Conservation (phyloP, 1,284 basidiomycete genomes). For the Porogramme epimiltina region DNA sequence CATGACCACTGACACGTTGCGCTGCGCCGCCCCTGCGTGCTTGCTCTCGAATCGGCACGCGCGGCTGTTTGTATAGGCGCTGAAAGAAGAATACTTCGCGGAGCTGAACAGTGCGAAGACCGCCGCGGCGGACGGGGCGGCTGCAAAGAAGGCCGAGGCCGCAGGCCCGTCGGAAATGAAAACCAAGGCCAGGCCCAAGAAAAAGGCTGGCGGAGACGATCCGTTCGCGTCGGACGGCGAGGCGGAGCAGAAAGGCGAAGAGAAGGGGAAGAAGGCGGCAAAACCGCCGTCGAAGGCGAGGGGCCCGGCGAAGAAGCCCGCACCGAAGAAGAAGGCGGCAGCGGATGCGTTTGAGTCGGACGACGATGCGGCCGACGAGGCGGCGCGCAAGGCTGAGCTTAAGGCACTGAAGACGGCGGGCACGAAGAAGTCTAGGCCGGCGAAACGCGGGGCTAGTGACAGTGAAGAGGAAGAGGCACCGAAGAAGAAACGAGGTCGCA, state of each 20-base stretch:
- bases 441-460: constrained; percentile 22
- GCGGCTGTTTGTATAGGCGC: constrained; percentile 38
- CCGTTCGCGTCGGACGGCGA: constrained; percentile 54
- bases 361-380: constrained; percentile 23
- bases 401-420: constrained; percentile 16
- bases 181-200: constrained; percentile 43
- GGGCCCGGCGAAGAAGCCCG: constrained; percentile 13
- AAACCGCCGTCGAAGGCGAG: constrained; percentile 34
- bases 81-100: constrained; percentile 60
- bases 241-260: constrained; percentile 25
- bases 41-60: not conserved
- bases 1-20: no score
- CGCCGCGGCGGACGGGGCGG: constrained; percentile 26
- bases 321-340: constrained; percentile 14
- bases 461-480: constrained; percentile 34
- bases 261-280: constrained; percentile 22
- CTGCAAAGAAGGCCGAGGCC: constrained; percentile 18
- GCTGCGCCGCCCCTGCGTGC: not conserved
- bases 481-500: constrained; percentile 22
- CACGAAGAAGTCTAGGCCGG: constrained; percentile 15
- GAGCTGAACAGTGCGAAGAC: constrained; percentile 38
- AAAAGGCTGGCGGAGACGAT: constrained; percentile 41
- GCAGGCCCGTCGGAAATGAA: constrained; percentile 20
- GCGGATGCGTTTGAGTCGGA: constrained; percentile 23
- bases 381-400: constrained; percentile 17